Conservation (phyloP, 495 filamentous ascomycete species). For the Neurospora discreta region DNA sequence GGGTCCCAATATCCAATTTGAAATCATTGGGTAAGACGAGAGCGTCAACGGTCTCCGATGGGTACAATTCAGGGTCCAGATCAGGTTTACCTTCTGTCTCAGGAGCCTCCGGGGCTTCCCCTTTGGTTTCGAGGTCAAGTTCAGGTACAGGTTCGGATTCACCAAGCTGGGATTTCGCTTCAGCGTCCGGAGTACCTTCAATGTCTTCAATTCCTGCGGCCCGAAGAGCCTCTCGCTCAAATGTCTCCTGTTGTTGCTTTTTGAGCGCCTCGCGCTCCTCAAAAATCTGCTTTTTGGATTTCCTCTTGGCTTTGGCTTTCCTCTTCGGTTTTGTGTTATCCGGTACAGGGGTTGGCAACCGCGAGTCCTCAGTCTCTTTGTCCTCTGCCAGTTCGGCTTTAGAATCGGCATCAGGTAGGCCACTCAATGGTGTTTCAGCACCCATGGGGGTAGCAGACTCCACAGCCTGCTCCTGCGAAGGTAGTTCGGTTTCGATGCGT, state of each 20-base stretch:
- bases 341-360: constrained; percentile 31
- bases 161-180: constrained; percentile 3
- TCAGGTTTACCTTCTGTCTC: constrained; percentile 8
- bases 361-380: constrained; percentile 29
- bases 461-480: constrained; percentile 21
- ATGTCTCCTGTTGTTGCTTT: constrained; percentile 31
- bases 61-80: constrained; percentile 30
- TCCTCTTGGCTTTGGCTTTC: constrained; percentile 45
- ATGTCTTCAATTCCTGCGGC: constrained; percentile 25
- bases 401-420: not conserved
- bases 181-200: constrained; percentile 11
- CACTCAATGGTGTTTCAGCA: not conserved
- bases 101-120: constrained; percentile 10
- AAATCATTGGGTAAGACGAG: constrained; percentile 21
- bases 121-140: constrained; percentile 13
- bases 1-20: constrained; percentile 23
- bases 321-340: constrained; percentile 26
- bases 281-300: constrained; percentile 63
- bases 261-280: constrained; percentile 57
- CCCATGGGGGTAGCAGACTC: constrained; percentile 31
- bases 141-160: constrained; percentile 4
- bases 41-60: constrained; percentile 12
- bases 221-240: constrained; percentile 22
- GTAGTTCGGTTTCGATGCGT: constrained; percentile 38
- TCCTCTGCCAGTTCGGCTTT: constrained; percentile 20